These are phyloP conservation scores for Russula olivacea DNA, from an alignment of 768 basidiomycete species.

Conservation along the genomic window DNA sequence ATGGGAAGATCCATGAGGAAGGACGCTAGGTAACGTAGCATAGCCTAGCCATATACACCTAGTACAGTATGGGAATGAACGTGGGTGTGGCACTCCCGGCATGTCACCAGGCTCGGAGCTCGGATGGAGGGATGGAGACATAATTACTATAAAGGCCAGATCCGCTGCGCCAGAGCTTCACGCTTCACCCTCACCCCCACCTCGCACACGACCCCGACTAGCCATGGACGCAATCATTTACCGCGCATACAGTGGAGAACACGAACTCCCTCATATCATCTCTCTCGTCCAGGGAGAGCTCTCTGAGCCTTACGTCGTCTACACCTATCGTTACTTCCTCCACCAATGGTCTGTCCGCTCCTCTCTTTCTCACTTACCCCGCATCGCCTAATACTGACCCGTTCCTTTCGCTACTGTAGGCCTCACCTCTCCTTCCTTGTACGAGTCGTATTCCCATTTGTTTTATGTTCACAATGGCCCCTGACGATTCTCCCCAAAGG, in stretches of 20 bases:
- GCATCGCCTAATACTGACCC: constrained; percentile 30
- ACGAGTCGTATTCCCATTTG: constrained; percentile 13
- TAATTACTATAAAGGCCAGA: neutral
- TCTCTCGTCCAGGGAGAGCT: constrained; percentile 84
- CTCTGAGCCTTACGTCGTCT: constrained; percentile 93
- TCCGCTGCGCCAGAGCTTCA: neutral
- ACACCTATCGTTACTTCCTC: constrained; percentile 95
- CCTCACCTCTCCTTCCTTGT: constrained; percentile 84
- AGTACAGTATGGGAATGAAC: no score
- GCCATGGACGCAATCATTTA: constrained; percentile 36
- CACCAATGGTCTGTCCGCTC: constrained; percentile 77
- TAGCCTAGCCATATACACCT: no score
- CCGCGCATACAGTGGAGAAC: constrained; percentile 69
- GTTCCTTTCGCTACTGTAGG: constrained; percentile 41
- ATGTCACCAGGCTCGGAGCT: neutral
- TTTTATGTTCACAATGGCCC: neutral
- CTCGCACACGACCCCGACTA: constrained; percentile 3
- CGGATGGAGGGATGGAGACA: neutral
- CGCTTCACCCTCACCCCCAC: neutral
- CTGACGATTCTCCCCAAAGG: neutral
- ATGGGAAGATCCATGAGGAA: no score
- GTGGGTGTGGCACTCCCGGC: no score
- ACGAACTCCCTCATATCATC: constrained; percentile 80
- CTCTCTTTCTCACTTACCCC: neutral
- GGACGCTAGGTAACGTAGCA: no score